A percentile compares a stretch with the other conserved stretches of the same genome.
Evolutionary conservation across 352 stramenopile genomes (phyloP).

Genomic region (Blastocystis hominis): DNA sequence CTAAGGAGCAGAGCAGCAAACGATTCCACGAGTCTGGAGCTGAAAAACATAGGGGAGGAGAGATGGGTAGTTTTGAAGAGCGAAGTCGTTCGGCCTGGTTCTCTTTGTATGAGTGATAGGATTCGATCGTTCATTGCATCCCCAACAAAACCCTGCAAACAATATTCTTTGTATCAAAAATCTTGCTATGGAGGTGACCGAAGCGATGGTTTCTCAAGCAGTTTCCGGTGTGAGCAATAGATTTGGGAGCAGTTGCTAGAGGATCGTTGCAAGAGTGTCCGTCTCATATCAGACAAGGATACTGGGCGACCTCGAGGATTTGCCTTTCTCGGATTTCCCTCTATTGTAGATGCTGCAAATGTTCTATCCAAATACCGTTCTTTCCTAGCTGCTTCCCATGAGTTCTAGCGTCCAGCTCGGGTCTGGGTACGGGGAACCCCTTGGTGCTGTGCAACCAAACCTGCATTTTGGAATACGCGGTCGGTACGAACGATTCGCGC

Average conservation of each 20-base stretch:
- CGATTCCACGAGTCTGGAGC: background rate
- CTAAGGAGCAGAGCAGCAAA: background rate
- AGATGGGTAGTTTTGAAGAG: background rate
- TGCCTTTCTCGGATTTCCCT: conserved; percentile 34
- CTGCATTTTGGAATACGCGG: conserved; percentile 23
- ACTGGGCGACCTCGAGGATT: background rate
- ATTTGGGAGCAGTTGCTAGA: conserved; percentile 14
- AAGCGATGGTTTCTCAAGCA: conserved; percentile 24
- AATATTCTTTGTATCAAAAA: conserved; percentile 22
- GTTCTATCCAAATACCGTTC: conserved; percentile 53
- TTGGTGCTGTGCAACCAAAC: conserved; percentile 5
- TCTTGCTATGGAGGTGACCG: conserved; percentile 1
- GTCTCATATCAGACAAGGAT: conserved; percentile 34
- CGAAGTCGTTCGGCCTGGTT: background rate
- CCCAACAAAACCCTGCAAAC: background rate
- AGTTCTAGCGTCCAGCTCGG: conserved; percentile 36
- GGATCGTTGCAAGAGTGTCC: conserved; percentile 19
- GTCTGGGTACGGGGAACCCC: background rate
- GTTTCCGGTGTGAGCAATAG: background rate
- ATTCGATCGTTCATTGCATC: background rate
- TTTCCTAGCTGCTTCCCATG: background rate
- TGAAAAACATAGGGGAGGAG: background rate
- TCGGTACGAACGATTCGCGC: background rate
- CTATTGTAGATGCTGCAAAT: conserved; percentile 48
- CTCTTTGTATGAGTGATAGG: background rate